A percentile compares a stretch with the other conserved stretches of the same genome.
These are phyloP conservation scores for Fusarium temperatum DNA, from an alignment of 2,329 filamentous ascomycete genomes.

Conservation along the genomic window DNA sequence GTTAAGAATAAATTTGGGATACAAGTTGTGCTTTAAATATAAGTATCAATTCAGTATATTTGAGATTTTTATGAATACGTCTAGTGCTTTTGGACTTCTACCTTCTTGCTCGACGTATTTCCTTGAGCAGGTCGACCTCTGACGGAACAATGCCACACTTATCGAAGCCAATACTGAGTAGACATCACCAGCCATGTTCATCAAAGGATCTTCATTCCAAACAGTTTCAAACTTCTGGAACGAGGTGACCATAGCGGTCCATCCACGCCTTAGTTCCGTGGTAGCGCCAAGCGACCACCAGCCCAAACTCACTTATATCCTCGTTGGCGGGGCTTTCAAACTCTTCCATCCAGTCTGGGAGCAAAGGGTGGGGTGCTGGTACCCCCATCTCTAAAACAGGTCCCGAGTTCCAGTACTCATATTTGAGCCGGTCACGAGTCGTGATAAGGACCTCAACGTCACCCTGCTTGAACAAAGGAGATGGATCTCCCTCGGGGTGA, in stretches of 20 bases:
- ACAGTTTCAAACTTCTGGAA: not conserved
- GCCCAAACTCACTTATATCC: no score
- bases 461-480: not conserved
- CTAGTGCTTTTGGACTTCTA: no score
- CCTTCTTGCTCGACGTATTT: not conserved
- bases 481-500: rapidly evolving
- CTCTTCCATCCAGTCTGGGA: not conserved
- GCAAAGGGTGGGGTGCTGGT: not conserved
- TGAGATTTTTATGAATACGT: no score
- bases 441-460: not conserved
- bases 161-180: rapidly evolving
- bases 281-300: not conserved
- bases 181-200: no score
- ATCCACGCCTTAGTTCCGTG: not conserved
- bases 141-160: no score
- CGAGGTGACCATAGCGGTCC: not conserved
- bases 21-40: no score
- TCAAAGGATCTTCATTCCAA: rapidly evolving
- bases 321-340: no score
- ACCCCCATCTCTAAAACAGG: not conserved
- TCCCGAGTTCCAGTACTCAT: not conserved
- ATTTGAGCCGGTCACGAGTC: not conserved
- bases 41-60: no score
- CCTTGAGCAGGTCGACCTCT: rapidly evolving
- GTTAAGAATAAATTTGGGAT: rapidly evolving